Base-by-base conservation (phyloP, 805 yeast genomes). In the Saccharomycopsis javanensis region DNA sequence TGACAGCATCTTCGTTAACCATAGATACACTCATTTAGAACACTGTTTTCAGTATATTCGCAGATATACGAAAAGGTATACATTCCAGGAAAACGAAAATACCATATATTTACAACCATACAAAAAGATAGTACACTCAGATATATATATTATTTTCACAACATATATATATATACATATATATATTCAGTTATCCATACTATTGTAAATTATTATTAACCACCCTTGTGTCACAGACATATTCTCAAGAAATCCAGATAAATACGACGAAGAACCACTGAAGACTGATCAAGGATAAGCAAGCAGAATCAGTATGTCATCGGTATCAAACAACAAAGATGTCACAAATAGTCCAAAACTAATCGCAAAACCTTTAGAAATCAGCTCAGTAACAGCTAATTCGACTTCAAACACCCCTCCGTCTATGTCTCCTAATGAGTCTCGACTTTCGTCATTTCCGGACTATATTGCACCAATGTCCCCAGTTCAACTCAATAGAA, bases 401-500 rank as follows among this genome's bases (percentile, higher is more conserved):
- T 42, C 48, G 6, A 1, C 28, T 20, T 20, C 48, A 1, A 42
- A 18, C 48, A 42, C 48, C 6, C 48, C 48, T 18, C 48, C 48
- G 10, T 31, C 35, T 2, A 42, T 42, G 48, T 42, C 48, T 42
- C 48, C 48, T 2, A 42, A 20, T 15, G 48, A 42, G 23, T 31
- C 25, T 23, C 56, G 50, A 16, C 34, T 59, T 10, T 6, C 54
- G n/a, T 57, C 60, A 5, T 60, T 60, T 46, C 62, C 62, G 7
- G 60, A 55, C 31, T 57, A 55, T 31, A 57, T 60, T 16, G 45
- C 54, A 7, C 62, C 62, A 5, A 51, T 60, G 55, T 50, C 56
- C 5, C 59, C 62, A 3, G 59, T 60, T 8, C 62, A 60, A 28
- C 70, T 60, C 57, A 60, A 60, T 42, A 53, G 63, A 50, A 60